Evolutionary conservation across 1,284 basidiomycete genomes (phyloP).

Genomic region (Trichosporon inkin): DNA sequence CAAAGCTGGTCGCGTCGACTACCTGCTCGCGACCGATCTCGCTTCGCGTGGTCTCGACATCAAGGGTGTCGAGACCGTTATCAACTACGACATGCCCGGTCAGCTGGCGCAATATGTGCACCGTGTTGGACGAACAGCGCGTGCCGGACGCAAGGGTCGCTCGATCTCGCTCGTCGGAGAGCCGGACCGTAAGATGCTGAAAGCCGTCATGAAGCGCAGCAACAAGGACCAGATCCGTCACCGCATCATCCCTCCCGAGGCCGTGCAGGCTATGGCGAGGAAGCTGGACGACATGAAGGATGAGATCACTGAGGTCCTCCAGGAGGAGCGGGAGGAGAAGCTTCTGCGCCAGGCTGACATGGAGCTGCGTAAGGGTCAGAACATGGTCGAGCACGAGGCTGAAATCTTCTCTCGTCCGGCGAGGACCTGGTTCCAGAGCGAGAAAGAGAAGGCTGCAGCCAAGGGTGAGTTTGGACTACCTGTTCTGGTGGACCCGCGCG

Average conservation of each 20-base stretch:
- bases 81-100: slow-evolving; percentile 96
- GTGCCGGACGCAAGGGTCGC: slow-evolving; percentile 86
- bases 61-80: slow-evolving; percentile 94
- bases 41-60: slow-evolving; percentile 95
- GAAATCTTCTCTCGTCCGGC: slow-evolving; percentile 93
- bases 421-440: slow-evolving; percentile 94
- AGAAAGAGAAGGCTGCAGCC: slow-evolving; percentile 74
- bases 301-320: slow-evolving; percentile 75
- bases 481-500: too few relatives aligned
- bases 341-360: slow-evolving; percentile 86
- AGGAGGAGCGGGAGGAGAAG: slow-evolving; percentile 95
- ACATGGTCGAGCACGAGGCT: slow-evolving; percentile 89
- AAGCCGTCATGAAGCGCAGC: slow-evolving; percentile 87
- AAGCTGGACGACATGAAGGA: slow-evolving; percentile 69
- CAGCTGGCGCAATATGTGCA: slow-evolving; percentile 92
- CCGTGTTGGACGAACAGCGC: slow-evolving; percentile 92
- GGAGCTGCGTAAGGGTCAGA: slow-evolving; percentile 92
- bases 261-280: slow-evolving; percentile 65
- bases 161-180: slow-evolving; percentile 96
- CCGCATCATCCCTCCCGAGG: slow-evolving; percentile 79
- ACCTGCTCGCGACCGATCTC: slow-evolving; percentile 90
- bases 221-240: slow-evolving; percentile 81
- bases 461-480: slow-evolving; percentile 58
- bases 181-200: slow-evolving; percentile 92
- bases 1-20: slow-evolving; percentile 78